Conservation (phyloP, 805 yeast species). For the Suhomyces canberraensis region DNA sequence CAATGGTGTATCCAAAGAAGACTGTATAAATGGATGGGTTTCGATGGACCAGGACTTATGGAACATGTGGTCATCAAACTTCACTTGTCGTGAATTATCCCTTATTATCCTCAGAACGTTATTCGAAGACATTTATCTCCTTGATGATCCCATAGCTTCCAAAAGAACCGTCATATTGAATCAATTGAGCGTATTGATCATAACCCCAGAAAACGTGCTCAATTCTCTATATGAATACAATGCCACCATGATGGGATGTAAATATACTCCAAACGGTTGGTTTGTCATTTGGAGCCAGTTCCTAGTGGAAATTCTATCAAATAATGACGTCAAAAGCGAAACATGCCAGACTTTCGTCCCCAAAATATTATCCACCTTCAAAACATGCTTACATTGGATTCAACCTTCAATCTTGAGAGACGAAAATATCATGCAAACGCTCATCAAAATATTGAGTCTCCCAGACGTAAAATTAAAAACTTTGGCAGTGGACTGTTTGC, state of each 20-base stretch:
- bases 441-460: conserved; percentile 57
- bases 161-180: conserved; percentile 73
- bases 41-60: conserved; percentile 80
- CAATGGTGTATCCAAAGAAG: conserved; percentile 38
- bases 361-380: conserved; percentile 74
- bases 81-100: conserved; percentile 69
- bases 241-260: conserved; percentile 58
- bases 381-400: conserved; percentile 90
- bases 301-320: conserved; percentile 31
- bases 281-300: conserved; percentile 61
- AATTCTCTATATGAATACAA: conserved; percentile 62
- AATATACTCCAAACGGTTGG: conserved; percentile 83
- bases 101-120: conserved; percentile 77
- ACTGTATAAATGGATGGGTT: conserved; percentile 69
- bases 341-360: conserved; percentile 49
- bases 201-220: conserved; percentile 67
- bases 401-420: conserved; percentile 69
- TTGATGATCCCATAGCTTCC: conserved; percentile 89
- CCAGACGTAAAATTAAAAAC: conserved; percentile 68
- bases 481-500: conserved; percentile 86
- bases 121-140: conserved; percentile 87
- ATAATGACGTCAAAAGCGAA: conserved; percentile 23
- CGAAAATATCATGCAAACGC: conserved; percentile 61
- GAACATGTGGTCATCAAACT: conserved; percentile 66
- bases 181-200: conserved; percentile 79